Base-by-base conservation (phyloP, 2,329 filamentous ascomycete genomes). In the Dothiorella sarmentorum region DNA sequence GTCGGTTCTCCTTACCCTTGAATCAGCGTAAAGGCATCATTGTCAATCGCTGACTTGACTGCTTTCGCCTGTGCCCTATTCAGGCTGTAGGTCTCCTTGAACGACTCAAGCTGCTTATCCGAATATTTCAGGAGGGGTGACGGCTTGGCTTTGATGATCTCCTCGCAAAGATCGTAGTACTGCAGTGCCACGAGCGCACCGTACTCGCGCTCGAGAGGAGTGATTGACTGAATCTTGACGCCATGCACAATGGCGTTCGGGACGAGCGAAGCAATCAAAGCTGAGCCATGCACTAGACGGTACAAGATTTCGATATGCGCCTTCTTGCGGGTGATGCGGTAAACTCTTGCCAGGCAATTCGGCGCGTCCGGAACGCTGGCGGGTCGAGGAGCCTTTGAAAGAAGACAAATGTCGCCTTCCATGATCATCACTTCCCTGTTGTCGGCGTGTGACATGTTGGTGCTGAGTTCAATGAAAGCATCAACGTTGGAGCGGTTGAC, bases 21-120 rank as follows among this genome's bases (percentile, higher is more conserved):
- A 65, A 99, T 91, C 61, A 99, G 79, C 3, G 94, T 97, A 69
- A 99, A 99, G 0, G 91, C 95, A 73, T 97, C 94, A 65, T 99
- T 99, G 67, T 96, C 92, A 59, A 92, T 84, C 11, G 92, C 93
- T 56, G 93, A 95, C 63, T 94, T 84, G 61, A 99, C 90, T 7
- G 94, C 94, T 72, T 90, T 89, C 3, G 93, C 91, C 70, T 99
- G 94, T 5, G 91, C 94, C 40, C 80, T 80, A 70, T 99, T 99
- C 59, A 99, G 83, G 20, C 84, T 82, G 75, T 96, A 97, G 60
- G 88, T 92, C 22, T 82, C 78, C 73, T 88, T 86, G 33, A 90
- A 81, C 7, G 83, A 81, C 6, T 83, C 77, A 6, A 96, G 77
- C 61, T 86, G 86, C 62, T 89, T 84, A 4, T 93, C 86, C 40